Evolutionary conservation across 805 yeast species (phyloP).

Genomic region (Danielia oregonensis): DNA sequence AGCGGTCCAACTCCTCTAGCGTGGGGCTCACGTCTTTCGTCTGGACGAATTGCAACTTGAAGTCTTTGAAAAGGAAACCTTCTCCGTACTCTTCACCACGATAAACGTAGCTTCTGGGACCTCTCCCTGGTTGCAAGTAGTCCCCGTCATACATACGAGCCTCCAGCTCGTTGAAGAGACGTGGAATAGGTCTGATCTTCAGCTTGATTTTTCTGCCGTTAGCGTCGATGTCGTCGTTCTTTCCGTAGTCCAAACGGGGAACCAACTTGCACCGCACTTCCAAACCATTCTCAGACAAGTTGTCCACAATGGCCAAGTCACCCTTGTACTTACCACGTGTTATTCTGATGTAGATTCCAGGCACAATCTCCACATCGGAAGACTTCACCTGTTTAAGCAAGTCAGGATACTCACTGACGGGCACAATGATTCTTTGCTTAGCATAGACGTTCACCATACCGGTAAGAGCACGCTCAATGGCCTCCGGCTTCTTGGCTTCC

Average conservation of each 20-base stretch:
- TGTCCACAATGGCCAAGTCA: constrained; percentile 90
- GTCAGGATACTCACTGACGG: constrained; percentile 93
- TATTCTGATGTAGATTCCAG: constrained; percentile 89
- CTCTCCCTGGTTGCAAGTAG: constrained; percentile 62
- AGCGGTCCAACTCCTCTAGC: constrained; percentile 81
- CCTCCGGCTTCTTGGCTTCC: constrained; percentile 91
- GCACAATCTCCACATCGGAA: constrained; percentile 80
- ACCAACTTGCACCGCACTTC: constrained; percentile 92
- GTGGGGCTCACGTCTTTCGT: constrained; percentile 82
- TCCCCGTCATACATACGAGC: constrained; percentile 82
- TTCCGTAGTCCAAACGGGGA: constrained; percentile 91
- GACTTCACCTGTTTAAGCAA: constrained; percentile 85
- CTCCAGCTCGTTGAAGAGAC: constrained; percentile 83
- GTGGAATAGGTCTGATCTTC: constrained; percentile 76
- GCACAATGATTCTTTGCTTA: constrained; percentile 77
- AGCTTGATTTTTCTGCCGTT: constrained; percentile 46
- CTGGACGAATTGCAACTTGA: constrained; percentile 75
- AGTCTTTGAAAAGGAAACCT: constrained; percentile 84
- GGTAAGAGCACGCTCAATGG: constrained; percentile 80
- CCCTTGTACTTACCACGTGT: constrained; percentile 89
- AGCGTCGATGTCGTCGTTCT: constrained; percentile 48
- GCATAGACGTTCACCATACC: constrained; percentile 86
- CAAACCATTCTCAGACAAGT: constrained; percentile 88
- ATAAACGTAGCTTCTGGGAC: constrained; percentile 61
- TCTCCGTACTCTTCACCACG: constrained; percentile 85